Conservation (phyloP, 2,329 filamentous ascomycete species). For the Ceratocystis albifundus region DNA sequence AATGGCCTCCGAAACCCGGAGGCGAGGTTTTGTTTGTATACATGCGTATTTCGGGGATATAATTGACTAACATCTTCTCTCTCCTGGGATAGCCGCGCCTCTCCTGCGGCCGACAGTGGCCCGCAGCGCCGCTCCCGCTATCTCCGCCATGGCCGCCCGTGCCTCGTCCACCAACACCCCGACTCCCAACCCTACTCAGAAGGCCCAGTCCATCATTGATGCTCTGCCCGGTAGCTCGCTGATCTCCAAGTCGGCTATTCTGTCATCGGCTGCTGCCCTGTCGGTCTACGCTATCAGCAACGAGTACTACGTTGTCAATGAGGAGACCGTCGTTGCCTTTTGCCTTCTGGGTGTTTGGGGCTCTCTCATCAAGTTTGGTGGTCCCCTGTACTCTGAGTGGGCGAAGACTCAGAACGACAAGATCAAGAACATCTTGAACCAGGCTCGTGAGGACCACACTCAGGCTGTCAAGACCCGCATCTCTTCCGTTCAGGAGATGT, state of each 20-base stretch:
- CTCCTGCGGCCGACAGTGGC: constrained; percentile 75
- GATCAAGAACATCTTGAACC: constrained; percentile 91
- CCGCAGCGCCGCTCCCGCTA: constrained; percentile 61
- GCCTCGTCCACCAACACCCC: constrained; percentile 55
- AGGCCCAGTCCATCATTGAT: constrained; percentile 91
- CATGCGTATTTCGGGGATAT: not conserved
- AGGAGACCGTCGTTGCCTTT: constrained; percentile 91
- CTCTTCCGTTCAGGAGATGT: constrained; percentile 86
- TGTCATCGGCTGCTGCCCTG: constrained; percentile 82
- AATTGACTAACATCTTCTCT: constrained; percentile 17
- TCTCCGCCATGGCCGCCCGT: constrained; percentile 52
- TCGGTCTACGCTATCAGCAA: constrained; percentile 95
- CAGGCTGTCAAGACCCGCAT: constrained; percentile 91
- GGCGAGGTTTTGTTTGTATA: not conserved
- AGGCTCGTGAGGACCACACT: constrained; percentile 87
- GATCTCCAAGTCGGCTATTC: constrained; percentile 90
- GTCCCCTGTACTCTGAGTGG: constrained; percentile 86
- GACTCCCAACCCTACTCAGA: constrained; percentile 86
- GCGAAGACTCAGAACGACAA: constrained; percentile 78
- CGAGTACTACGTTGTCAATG: constrained; percentile 99
- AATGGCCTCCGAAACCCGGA: not conserved
- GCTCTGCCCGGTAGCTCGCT: constrained; percentile 83
- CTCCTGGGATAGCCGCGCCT: constrained; percentile 57
- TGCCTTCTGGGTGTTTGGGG: constrained; percentile 88
- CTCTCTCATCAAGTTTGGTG: constrained; percentile 84